A percentile compares a stretch with the other conserved stretches of the same genome.
Conservation (phyloP, 1,284 basidiomycete species). For the Papiliotrema nemorosa region DNA sequence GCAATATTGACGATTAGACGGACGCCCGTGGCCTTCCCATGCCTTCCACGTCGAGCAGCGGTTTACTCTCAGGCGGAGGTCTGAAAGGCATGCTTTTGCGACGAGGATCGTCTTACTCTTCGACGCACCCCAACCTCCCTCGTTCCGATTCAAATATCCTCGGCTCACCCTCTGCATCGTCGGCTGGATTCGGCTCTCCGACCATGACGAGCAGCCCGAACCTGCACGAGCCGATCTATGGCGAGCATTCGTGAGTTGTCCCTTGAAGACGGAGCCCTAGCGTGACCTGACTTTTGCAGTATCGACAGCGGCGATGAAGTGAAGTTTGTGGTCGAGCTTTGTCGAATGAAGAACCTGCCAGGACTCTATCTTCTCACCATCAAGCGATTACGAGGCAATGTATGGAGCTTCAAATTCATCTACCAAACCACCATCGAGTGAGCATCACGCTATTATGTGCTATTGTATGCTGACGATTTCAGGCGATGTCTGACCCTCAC, state of each 20-base stretch:
- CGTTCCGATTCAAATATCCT: conserved; percentile 43
- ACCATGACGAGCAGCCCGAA: conserved; percentile 13
- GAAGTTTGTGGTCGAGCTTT: conserved; percentile 86
- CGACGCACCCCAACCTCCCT: conserved; percentile 26
- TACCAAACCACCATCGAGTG: conserved; percentile 85
- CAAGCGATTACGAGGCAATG: conserved; percentile 82
- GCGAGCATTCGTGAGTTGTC: conserved; percentile 57
- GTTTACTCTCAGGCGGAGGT: conserved; percentile 59
- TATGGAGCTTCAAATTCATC: conserved; percentile 89
- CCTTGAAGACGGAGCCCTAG: no score
- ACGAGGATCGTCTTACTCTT: conserved; percentile 75
- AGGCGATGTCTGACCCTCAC: conserved; percentile 39
- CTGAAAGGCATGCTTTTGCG: conserved; percentile 80
- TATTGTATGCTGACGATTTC: conserved; percentile 1
- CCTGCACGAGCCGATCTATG: conserved; percentile 63
- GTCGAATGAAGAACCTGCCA: conserved; percentile 76
- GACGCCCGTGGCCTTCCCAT: conserved; percentile 77
- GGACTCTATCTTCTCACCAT: conserved; percentile 86
- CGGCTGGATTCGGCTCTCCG: conserved; percentile 42
- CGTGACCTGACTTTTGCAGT: conserved; percentile 26
- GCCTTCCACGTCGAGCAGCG: conserved; percentile 64
- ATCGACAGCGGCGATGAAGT: conserved; percentile 89
- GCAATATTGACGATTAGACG: conserved; percentile 53
- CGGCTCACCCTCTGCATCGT: conserved; percentile 37
- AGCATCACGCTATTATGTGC: conserved; percentile 45